These are phyloP conservation scores for Aschersonia sp. DNA, from an alignment of 2,329 filamentous ascomycete species.

Conservation along the genomic window DNA sequence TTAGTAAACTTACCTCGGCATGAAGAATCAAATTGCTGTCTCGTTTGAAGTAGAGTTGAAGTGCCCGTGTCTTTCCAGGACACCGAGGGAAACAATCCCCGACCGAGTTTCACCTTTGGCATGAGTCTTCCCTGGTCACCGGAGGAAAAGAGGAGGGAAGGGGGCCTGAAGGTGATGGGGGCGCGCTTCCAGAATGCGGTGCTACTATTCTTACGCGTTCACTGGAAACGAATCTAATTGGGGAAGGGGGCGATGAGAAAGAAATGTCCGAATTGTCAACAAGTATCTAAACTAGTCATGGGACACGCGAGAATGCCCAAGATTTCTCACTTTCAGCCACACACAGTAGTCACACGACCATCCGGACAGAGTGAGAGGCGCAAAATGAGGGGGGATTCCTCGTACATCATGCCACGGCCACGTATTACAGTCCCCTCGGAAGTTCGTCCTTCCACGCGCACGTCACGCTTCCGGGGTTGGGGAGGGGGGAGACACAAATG, in stretches of 20 bases:
- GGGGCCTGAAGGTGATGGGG: neutral
- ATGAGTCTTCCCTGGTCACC: neutral
- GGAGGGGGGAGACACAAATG: neutral
- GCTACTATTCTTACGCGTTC: neutral
- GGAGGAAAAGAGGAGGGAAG: neutral
- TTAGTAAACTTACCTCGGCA: neutral
- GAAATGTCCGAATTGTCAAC: neutral
- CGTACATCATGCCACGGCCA: too few relatives aligned
- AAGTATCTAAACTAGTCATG: neutral
- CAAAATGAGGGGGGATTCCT: too few relatives aligned
- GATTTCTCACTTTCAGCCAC: too few relatives aligned
- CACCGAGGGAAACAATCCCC: neutral
- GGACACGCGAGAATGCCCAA: too few relatives aligned
- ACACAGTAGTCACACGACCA: too few relatives aligned
- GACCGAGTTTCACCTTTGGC: neutral
- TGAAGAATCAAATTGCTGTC: neutral
- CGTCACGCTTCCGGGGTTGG: too few relatives aligned
- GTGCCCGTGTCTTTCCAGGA: neutral
- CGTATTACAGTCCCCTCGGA: too few relatives aligned
- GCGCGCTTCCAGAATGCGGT: neutral
- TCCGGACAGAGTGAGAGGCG: too few relatives aligned
- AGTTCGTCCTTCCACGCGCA: too few relatives aligned
- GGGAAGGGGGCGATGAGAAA: neutral
- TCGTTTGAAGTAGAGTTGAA: neutral
- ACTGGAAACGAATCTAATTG: neutral